Base-by-base conservation (phyloP, 192 early-diverging fungal genomes). In the Coemansia asiatica region DNA sequence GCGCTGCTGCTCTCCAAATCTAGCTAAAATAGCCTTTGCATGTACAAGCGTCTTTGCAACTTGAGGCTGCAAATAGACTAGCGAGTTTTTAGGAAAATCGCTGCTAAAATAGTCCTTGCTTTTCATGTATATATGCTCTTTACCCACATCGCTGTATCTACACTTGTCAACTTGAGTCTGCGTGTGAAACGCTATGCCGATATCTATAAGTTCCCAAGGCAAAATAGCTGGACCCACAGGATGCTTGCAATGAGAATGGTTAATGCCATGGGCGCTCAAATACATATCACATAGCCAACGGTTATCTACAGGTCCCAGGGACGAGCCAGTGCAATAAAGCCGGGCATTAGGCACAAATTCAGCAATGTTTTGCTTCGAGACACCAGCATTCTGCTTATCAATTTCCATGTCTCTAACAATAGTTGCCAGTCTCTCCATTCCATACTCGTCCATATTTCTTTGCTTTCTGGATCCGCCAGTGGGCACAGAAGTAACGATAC, bases 251-350 rank as follows among this genome's bases (percentile, higher is more conserved):
- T 16, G 40, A 16, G 40, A 44, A 16, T 44, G 40, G 10, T 44
- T 60, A 1, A 61, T 27, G 0, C 67, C 71, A 7, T 73, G 76
- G 0, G 71, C 71, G 33, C 64, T 63, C n/a, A 70, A 1, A 31
- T 79, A 79, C 29, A 79, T 60, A 12, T 73, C 76, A 15, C 71
- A 56, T 16, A 79, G 53, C 71, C 71, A 79, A n/a, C 16, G 16
- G 15, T 47, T 31, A 36, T 69, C 67, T 27, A 79, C 18, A 1
- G 22, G 56, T 4, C 76, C 67, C 53, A 79, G 36, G 21, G 76
- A 79, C 29, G 67, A 67, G 6, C 71, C 64, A 2, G 47, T 47
- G 23, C 70, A 69, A 21, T 63, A 69, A 22, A 79, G 53, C 2
- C 71, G 51, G 35, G 56, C 66, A 22, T 64, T 35, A 1, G 69